Conservation (phyloP, 768 basidiomycete genomes). For the Mycena epipterygia region DNA sequence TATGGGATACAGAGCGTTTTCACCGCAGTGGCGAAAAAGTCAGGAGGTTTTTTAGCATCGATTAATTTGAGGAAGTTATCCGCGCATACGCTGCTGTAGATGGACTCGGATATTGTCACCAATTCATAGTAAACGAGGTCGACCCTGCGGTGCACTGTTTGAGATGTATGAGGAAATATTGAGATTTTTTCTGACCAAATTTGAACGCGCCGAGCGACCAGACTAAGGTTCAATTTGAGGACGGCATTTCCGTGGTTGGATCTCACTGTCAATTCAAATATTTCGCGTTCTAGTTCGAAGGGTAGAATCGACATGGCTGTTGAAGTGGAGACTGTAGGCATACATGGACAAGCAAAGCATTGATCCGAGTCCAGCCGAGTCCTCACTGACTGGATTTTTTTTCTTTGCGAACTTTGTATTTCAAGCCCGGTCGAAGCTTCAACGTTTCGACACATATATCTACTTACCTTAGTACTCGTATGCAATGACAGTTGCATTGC, state of each 20-base stretch:
- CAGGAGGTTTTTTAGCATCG: neutral
- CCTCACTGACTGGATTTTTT: no score
- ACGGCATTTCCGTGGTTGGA: neutral
- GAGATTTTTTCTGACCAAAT: slow-evolving; percentile 11
- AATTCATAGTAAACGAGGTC: slow-evolving; percentile 9
- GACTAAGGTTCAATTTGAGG: slow-evolving; percentile 6
- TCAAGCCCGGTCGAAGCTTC: no score
- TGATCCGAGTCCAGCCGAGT: no score
- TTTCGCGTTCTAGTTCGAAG: slow-evolving; percentile 6
- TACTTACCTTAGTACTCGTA: no score
- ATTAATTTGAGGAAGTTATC: neutral
- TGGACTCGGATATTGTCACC: neutral
- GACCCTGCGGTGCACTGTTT: neutral
- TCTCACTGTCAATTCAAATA: slow-evolving; percentile 6
- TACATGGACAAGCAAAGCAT: neutral
- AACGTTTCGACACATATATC: no score
- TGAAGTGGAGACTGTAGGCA: neutral
- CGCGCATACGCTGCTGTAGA: neutral
- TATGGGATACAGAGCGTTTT: neutral
- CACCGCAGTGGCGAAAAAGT: slow-evolving; percentile 1
- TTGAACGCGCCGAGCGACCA: slow-evolving; percentile 18
- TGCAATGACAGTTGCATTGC: no score
- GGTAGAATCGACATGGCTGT: slow-evolving; percentile 1
- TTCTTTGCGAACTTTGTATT: no score
- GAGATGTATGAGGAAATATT: neutral